Conservation (phyloP, 768 basidiomycete species). For the Lactarius psammicola region DNA sequence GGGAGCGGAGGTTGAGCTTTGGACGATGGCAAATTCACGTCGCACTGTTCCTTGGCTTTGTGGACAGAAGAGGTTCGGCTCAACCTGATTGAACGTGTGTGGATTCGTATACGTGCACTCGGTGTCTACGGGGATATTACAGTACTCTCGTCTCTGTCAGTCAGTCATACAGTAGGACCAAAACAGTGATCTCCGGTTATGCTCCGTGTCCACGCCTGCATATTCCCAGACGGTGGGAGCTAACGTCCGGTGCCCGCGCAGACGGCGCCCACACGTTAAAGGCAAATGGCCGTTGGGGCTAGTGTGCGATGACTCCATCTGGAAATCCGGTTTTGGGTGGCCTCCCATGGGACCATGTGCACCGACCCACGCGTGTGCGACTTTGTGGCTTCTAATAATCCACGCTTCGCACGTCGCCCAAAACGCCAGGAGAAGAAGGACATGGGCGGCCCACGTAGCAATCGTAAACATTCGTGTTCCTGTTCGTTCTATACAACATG, state of each 20-base stretch:
- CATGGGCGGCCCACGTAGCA: neutral
- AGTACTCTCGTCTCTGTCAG: neutral
- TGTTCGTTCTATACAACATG: conserved; percentile 2
- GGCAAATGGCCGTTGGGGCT: too few species aligned
- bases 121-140: neutral
- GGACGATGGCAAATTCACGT: neutral
- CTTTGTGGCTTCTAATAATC: neutral
- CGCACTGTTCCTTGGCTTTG: neutral
- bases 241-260: neutral
- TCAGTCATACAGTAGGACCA: neutral
- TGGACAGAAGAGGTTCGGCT: neutral
- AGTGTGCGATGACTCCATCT: neutral
- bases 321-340: neutral
- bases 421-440: neutral
- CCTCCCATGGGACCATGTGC: neutral
- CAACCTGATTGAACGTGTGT: neutral
- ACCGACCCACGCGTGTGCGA: neutral
- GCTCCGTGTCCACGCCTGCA: neutral
- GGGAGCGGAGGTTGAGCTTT: neutral
- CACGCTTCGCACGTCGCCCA: neutral
- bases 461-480: neutral
- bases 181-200: neutral
- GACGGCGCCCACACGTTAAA: neutral
- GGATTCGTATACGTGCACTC: neutral
- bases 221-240: neutral